Evolutionary conservation across 2,329 filamentous ascomycete genomes (phyloP).

Genomic region (Colletotrichum sp.): DNA sequence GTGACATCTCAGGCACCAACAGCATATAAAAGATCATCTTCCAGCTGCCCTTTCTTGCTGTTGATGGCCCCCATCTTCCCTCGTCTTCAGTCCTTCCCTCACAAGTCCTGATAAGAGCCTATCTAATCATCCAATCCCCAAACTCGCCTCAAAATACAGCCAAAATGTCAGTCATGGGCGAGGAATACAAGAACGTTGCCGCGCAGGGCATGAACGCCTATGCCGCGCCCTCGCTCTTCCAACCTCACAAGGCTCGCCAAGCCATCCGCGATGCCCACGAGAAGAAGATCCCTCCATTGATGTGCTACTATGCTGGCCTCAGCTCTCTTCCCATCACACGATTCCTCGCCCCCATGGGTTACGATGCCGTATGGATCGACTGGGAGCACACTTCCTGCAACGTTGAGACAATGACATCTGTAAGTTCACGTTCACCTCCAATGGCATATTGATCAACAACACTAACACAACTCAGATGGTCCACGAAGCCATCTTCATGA

Average conservation of each 20-base stretch:
- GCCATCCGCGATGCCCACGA: conserved; percentile 51
- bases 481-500: conserved; percentile 51
- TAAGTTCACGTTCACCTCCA: neutral
- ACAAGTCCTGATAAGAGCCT: neutral
- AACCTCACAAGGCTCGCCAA: conserved; percentile 48
- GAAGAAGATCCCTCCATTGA: conserved; percentile 48
- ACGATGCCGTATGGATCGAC: conserved; percentile 50
- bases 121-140: too few species aligned
- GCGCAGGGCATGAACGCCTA: conserved; percentile 42
- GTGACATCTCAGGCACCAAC: neutral
- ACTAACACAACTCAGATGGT: conserved; percentile 36
- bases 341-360: conserved; percentile 46
- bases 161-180: conserved; percentile 11
- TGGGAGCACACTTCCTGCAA: conserved; percentile 52
- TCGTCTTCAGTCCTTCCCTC: neutral
- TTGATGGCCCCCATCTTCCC: neutral
- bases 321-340: conserved; percentile 43
- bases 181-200: conserved; percentile 18
- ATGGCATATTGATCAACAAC: neutral
- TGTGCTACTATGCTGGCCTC: conserved; percentile 46
- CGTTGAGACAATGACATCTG: conserved; percentile 53
- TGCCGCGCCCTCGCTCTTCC: conserved; percentile 48
- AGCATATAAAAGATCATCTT: neutral
- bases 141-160: neutral
- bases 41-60: neutral